A percentile compares a stretch with the other conserved stretches of the same genome.
Conservation (phyloP, 345 rosid species). For the Ricinus communis region DNA sequence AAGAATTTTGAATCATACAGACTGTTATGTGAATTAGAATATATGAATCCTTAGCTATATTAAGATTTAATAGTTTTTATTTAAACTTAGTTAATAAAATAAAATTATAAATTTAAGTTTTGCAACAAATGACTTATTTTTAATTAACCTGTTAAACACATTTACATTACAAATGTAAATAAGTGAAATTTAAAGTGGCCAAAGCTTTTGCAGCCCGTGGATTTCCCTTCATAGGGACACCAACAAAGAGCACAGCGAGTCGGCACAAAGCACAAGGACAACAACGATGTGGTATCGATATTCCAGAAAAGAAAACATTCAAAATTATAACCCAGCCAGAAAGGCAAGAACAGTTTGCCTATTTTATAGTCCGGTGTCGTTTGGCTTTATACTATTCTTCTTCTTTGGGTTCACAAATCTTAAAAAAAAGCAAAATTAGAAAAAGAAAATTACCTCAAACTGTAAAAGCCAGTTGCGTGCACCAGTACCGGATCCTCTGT, state of each 20-base stretch:
- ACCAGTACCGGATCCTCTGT: constrained; percentile 84
- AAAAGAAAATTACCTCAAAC: constrained; percentile 64
- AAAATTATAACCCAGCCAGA: background rate
- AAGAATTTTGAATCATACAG: too few relatives aligned
- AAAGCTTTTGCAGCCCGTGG: background rate
- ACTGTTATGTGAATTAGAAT: too few relatives aligned
- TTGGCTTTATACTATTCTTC: background rate
- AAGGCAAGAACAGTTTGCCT: background rate
- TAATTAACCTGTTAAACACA: too few relatives aligned
- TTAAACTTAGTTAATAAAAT: too few relatives aligned
- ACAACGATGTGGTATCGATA: constrained; percentile 22
- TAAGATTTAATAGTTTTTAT: too few relatives aligned
- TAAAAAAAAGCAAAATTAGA: too few relatives aligned
- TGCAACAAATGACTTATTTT: too few relatives aligned
- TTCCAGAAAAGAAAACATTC: background rate
- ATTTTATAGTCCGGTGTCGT: background rate
- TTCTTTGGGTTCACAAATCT: too few relatives aligned
- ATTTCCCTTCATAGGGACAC: background rate
- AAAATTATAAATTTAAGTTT: too few relatives aligned
- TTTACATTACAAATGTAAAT: too few relatives aligned
- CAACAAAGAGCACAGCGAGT: background rate
- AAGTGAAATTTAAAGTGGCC: too few relatives aligned
- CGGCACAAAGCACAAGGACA: constrained; percentile 13
- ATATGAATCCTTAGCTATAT: too few relatives aligned
- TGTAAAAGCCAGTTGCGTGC: constrained; percentile 78